phyloP scores from a whole-genome alignment of 2,329 filamentous ascomycete genomes.

The Lasiodiplodia sp. region DNA sequence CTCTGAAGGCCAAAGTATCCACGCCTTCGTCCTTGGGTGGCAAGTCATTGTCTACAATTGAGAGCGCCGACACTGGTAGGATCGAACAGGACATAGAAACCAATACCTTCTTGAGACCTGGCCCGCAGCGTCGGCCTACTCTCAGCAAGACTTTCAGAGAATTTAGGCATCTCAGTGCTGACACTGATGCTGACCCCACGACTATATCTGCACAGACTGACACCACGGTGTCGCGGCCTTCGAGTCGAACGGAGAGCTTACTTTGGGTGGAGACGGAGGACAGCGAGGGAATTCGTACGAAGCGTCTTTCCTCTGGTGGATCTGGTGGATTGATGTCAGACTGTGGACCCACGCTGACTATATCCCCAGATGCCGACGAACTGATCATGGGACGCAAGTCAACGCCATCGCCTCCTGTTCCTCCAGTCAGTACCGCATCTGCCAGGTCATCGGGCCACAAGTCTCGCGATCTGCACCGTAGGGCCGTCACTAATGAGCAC shows the following conservation, averaged over 20 bases:
- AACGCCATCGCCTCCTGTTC: constrained; percentile 4
- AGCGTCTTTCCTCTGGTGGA: constrained; percentile 13
- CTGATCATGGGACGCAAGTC: constrained; percentile 24
- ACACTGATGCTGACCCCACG: constrained; percentile 3
- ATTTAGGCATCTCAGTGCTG: constrained; percentile 16
- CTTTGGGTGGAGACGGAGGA: constrained; percentile 21
- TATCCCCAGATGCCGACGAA: constrained; percentile 23
- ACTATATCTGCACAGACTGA: neutral
- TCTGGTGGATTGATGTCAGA: neutral
- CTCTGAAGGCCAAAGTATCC: constrained; percentile 12
- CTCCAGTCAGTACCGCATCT: neutral
- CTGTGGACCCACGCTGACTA: constrained; percentile 20
- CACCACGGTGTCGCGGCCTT: neutral
- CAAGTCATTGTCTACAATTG: constrained; percentile 24
- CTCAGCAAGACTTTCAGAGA: constrained; percentile 12
- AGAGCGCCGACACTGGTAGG: constrained; percentile 18
- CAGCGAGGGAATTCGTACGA: constrained; percentile 12
- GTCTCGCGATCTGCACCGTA: constrained; percentile 8
- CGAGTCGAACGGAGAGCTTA: constrained; percentile 7
- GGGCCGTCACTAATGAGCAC: constrained; percentile 24
- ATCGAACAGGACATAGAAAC: constrained; percentile 5
- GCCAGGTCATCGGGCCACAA: neutral
- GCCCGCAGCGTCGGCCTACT: constrained; percentile 19
- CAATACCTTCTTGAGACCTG: constrained; percentile 23
- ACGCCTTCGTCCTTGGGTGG: constrained; percentile 1